These are phyloP conservation scores for Oryza australiensis DNA, from an alignment of 176 grass and related monocot species.

Conservation along the genomic window DNA sequence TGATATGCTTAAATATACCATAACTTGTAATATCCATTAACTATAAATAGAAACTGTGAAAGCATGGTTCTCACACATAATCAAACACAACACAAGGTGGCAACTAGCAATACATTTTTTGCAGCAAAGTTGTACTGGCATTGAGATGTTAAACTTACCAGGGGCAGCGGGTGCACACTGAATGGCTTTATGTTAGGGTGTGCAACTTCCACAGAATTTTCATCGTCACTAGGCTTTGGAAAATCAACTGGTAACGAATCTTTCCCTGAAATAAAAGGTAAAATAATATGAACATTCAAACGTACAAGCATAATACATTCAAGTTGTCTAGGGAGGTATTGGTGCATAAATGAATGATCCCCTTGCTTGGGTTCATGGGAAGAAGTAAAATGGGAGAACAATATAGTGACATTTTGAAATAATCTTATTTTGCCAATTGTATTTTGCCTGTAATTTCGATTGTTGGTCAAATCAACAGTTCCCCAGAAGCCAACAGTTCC, in stretches of 20 bases:
- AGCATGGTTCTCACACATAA: not conserved
- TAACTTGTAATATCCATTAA: not conserved
- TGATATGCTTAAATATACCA: not conserved
- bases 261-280: conserved; percentile 72
- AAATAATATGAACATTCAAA: conserved; percentile 23
- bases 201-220: conserved; percentile 51
- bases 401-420: not conserved
- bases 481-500: not conserved
- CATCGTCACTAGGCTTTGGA: conserved; percentile 59
- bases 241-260: conserved; percentile 71
- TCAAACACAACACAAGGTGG: not conserved
- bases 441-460: not conserved
- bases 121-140: conserved; percentile 16
- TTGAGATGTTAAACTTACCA: conserved; percentile 41
- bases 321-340: not conserved
- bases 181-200: conserved; percentile 59
- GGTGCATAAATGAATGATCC: conserved; percentile 29
- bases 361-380: conserved; percentile 9
- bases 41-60: not conserved
- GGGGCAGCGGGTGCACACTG: conserved; percentile 65
- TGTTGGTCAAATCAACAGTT: conserved; percentile 22
- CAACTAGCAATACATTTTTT: conserved; percentile 8
- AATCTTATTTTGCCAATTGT: conserved; percentile 1
- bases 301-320: conserved; percentile 2
- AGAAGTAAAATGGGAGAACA: conserved; percentile 8